Base-by-base conservation (phyloP, 345 rosid species). In the Lepidium africanum region DNA sequence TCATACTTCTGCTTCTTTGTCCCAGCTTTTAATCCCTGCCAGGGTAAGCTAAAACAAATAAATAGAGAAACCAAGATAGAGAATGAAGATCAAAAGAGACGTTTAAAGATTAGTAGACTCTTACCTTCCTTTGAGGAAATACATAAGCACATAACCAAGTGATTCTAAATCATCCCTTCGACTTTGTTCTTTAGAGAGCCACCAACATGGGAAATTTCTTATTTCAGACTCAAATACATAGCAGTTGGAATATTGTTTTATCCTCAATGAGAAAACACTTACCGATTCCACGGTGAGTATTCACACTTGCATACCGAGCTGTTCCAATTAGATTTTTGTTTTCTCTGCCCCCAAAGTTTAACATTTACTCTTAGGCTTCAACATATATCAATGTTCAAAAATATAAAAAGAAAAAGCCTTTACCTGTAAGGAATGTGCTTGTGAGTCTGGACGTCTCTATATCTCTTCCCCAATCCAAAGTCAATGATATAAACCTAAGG, bases 111-210 rank as follows among this genome's bases (percentile, higher is more conserved):
- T 8, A 7, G 33, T 39, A 53, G 33, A 71, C 38, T 58, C 56
- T 64, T 43, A 86, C 95, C 95, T 88, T 80, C 95, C 95, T 75
- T 83, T 83, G 17, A 88, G 78, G 65, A 86, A 88, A 79, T 88
- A 86, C 95, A 86, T 81, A 55, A 88, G 89, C 52, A 88, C 91
- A 70, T 86, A 88, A 74, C 95, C 95, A 48, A 88, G 84, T 57
- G 91, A 83, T 76, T 87, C 95, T 78, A 88, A 78, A 83, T 86
- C 95, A 77, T 87, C 95, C 73, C 95, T 80, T 76, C 95, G 81
- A 77, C 95, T 88, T 84, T 88, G 95, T 81, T 88, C 95, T 88
- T 80, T 49, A 39, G 65, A 45, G 12, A 56, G n/a, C n/a, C 57
- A 67, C 45, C 56, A 21, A 23, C 46, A 69, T 69, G 15, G 62